Base-by-base conservation (phyloP, 148 eudicot species). In the Rhododendron kiyosumense region DNA sequence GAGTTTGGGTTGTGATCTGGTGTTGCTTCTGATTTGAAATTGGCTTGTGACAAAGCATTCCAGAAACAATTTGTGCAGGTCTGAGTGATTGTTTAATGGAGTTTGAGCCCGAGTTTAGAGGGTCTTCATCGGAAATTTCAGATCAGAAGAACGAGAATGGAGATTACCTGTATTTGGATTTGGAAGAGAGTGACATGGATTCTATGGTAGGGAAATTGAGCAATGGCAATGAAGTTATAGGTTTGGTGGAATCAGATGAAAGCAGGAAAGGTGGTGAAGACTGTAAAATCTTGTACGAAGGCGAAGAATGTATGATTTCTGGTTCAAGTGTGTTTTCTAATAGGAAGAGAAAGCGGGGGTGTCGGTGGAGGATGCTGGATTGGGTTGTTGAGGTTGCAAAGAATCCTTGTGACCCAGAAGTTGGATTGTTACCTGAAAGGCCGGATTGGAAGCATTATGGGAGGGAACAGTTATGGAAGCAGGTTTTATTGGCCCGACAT, bases 301-400 rank as follows among this genome's bases (percentile, higher is more conserved):
- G 13, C 2, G 52, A 89, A 67, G 84, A 80, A 78, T 46, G 73
- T 28, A 79, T 49, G 76, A 84, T 34, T 83, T 49, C 51, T 85
- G 92, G 90, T 78, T 87, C 88, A 2, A 86, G 85, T 73, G 88
- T 85, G 61, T 85, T 83, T 69, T 75, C 79, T 38, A 86, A 76
- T 87, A 82, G 86, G 67, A 92, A 95, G 91, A 91, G 97, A 59
- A 93, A 91, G 89, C 88, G 90, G 36, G 94, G 85, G 65, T 73
- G 86, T 81, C 9, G 80, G 24, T 73, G 45, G 65, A 86, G 79
- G 46, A 89, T 92, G 91, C 82, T 97, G 80, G 54, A 85, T 65
- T 97, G 98, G 98, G 79, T 97, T 78, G 78, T 45, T 76, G 78
- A 88, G 65, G 92, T 91, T 84, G 97, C 98, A 9, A 97, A 89